Evolutionary conservation across 1,139 yeast genomes (phyloP).

Genomic region (Candida labiduridarum): DNA sequence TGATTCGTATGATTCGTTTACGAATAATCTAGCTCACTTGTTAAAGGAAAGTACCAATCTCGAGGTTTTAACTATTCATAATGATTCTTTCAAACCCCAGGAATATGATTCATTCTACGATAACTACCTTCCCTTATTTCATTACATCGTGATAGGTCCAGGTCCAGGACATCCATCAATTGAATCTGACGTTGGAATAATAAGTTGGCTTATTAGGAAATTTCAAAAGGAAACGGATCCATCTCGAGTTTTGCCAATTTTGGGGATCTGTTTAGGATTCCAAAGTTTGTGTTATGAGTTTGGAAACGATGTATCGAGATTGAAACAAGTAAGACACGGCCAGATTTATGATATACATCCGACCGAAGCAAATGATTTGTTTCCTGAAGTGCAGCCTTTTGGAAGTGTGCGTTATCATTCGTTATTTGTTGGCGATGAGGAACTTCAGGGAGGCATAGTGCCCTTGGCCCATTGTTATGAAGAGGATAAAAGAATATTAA

Average conservation of each 20-base stretch:
- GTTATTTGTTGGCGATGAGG: constrained; percentile 50
- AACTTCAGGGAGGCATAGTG: constrained; percentile 33
- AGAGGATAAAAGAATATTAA: constrained; percentile 46
- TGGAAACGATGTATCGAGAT: constrained; percentile 58
- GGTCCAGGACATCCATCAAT: constrained; percentile 92
- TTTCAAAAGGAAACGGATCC: constrained; percentile 20
- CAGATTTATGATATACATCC: constrained; percentile 64
- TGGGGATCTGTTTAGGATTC: constrained; percentile 94
- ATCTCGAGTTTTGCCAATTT: constrained; percentile 55
- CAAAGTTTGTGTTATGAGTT: constrained; percentile 75
- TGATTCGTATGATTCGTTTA: constrained; percentile 94
- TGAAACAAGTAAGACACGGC: constrained; percentile 77
- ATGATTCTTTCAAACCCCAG: constrained; percentile 56
- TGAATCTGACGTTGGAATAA: constrained; percentile 70
- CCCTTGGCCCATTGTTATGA: constrained; percentile 61
- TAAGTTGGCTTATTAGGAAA: constrained; percentile 52
- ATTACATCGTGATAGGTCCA: constrained; percentile 87
- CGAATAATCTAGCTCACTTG: constrained; percentile 74
- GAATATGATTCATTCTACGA: constrained; percentile 40
- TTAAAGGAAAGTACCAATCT: constrained; percentile 57
- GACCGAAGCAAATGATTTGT: constrained; percentile 19
- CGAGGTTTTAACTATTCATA: constrained; percentile 69
- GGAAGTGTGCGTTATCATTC: constrained; percentile 91
- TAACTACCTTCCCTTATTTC: constrained; percentile 51
- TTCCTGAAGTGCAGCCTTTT: constrained; percentile 29